phyloP scores from a whole-genome alignment of 148 eudicot species.

The Suaeda aralocaspica region DNA sequence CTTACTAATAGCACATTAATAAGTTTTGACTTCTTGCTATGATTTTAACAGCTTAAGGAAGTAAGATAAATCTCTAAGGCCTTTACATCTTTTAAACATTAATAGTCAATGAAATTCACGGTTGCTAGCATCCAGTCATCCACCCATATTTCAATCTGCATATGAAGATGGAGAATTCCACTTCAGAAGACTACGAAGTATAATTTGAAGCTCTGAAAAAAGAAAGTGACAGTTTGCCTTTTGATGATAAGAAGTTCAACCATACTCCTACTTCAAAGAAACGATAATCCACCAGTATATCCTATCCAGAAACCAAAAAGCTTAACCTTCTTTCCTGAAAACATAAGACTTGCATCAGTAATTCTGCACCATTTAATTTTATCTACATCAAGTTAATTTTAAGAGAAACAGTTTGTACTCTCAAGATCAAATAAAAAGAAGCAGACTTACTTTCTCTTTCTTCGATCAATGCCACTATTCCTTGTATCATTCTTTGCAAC shows the following conservation, averaged over 20 bases:
- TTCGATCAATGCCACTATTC: slow-evolving; percentile 58
- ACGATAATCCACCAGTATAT: too few relatives aligned
- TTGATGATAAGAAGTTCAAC: neutral
- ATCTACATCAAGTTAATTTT: neutral
- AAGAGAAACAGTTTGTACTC: neutral
- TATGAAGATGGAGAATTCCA: too few relatives aligned
- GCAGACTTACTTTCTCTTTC: slow-evolving; percentile 73
- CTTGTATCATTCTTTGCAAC: slow-evolving; percentile 61
- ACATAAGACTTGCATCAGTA: neutral
- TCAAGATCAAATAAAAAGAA: slow-evolving; percentile 4
- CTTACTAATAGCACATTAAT: too few relatives aligned
- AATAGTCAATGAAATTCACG: too few relatives aligned
- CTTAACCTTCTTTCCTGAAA: slow-evolving; percentile 10
- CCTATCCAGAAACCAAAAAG: neutral
- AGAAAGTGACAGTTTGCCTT: neutral
- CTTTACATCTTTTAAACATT: too few relatives aligned
- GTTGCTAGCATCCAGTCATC: too few relatives aligned
- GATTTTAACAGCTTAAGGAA: too few relatives aligned
- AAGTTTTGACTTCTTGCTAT: too few relatives aligned
- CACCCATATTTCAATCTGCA: too few relatives aligned
- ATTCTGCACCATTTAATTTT: neutral
- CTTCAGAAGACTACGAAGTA: too few relatives aligned
- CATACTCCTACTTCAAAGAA: neutral
- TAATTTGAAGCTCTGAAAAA: too few relatives aligned
- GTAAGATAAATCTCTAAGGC: too few relatives aligned